Evolutionary conservation across 2,329 filamentous ascomycete genomes (phyloP), one percentile per base, ranked within the genome.

Genomic region (Cordyceps tenuipes): DNA sequence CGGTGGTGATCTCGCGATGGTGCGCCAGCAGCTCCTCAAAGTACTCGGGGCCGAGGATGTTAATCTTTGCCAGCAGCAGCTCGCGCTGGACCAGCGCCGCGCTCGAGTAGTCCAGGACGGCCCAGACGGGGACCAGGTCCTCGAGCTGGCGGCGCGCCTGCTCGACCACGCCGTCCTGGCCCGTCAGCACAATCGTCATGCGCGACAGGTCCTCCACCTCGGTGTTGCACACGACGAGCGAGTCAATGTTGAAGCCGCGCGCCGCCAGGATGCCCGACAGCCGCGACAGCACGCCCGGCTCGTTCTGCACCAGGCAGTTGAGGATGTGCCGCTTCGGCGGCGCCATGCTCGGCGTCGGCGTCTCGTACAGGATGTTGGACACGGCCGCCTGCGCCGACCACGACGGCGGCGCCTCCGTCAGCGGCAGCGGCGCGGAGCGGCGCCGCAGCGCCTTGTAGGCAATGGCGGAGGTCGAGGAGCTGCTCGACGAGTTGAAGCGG

Each of bases 321-420:
- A 99, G 87, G 71, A 99, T 85, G 76, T 99, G 94, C 59, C 92
- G 88, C 79, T 96, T 97, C 49, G 91, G 88, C 9, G 94, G 93
- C 26, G 86, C 86, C 68, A 82, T 82, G 15, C 91, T 92, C 8
- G 91, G 90, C 19, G 89, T 82, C 6, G 94, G 94, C 3, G 92
- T 97, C 82, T 99, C 94, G 81, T 99, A 99, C 75, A 99, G 89
- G 72, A 99, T 99, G 74, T 93, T 96, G 72, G 91, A 96, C 66
- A 99, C 94, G 66, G 94, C 94, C 19, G 94, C 91, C 67, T 94
- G 92, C 43, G 92, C 92, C 70, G 93, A 96, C 81, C 91, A 91
- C 12, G 91, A 81, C 41, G 90, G 87, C 31, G 88, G 82, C 60
- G 89, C 81, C 66, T 90, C 85, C 65, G 84, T 87, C 59, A 90